Evolutionary conservation across 176 grass and related monocot species (phyloP), one percentile per base, ranked within the genome.

Genomic region (Aegilops bicornis): DNA sequence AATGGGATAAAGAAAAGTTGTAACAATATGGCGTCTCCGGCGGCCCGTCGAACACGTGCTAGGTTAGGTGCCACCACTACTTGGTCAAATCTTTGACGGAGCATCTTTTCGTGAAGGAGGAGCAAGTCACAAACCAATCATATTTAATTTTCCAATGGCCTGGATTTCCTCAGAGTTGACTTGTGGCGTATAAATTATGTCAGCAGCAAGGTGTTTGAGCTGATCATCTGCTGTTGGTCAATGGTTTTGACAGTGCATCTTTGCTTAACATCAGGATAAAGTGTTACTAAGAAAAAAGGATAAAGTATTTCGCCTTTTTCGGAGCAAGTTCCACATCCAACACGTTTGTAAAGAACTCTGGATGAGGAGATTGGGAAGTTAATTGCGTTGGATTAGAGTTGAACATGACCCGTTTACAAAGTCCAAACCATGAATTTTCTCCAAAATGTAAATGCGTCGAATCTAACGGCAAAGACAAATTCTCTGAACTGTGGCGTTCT

Each of bases 61-160:
- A 59, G 73, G 48, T 67, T 19, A 59, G 73, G 48, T 67, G 31
- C 54, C 20, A 22, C 54, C 19, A 22, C 69, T 64, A 78, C 74
- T 39, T 31, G 76, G 37, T 89, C 75, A 89, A 73, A 19, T 11
- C 27, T 88, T 73, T 64, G 74, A 78, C 35, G 71, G 50, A 54
- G 17, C 30, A 80, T 37, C 54, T 84, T 73, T 84, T 15, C 81
- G 64, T 79, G 64, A 29, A 73, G 9, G 23, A 25, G 20, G 39
- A 76, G 30, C 54, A 83, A 54, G 69, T 48, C 47, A 22, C 2
- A 47, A 64, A 61, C 73, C 19, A 30, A 50, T 24, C 6, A 74
- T 35, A 64, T 24, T 59, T 59, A 59, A 3, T 22, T 32, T 33
- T 59, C 45, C 48, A 30, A 22, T 64, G 13, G 8, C 48, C 22